Evolutionary conservation across 257 asterid species (phyloP).

Genomic region (Hygrophila difformis): DNA sequence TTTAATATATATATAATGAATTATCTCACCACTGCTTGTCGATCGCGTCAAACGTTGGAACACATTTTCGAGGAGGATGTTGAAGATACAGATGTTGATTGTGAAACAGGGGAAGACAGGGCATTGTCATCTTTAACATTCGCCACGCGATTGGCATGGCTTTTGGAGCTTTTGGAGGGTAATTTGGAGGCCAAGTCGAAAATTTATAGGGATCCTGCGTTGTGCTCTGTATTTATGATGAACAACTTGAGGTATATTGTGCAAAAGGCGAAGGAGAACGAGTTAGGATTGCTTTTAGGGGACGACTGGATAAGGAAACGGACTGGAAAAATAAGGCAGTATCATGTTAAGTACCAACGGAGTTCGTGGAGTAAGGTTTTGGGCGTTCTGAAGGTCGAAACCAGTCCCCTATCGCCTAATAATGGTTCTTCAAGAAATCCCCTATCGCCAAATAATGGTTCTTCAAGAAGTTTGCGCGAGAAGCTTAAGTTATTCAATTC

Average conservation of each 20-base stretch:
- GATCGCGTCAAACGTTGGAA: constrained; percentile 53
- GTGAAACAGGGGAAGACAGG: constrained; percentile 36
- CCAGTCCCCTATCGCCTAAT: constrained; percentile 30
- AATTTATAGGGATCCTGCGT: constrained; percentile 51
- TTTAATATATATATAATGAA: constrained; percentile 84
- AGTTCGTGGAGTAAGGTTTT: constrained; percentile 71
- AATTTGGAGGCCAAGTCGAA: constrained; percentile 73
- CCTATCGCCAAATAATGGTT: too few species aligned
- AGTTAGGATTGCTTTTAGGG: constrained; percentile 61
- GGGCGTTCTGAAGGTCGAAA: constrained; percentile 51
- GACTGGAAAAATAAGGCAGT: constrained; percentile 56
- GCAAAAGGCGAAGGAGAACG: constrained; percentile 66
- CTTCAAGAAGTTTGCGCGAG: constrained; percentile 52
- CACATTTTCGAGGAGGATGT: constrained; percentile 63
- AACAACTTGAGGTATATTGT: constrained; percentile 71
- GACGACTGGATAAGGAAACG: constrained; percentile 77
- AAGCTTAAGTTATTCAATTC: constrained; percentile 63
- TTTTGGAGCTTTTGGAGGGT: constrained; percentile 72
- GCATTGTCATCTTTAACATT: constrained; percentile 19
- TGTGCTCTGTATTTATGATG: constrained; percentile 79
- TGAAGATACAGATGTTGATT: constrained; percentile 22
- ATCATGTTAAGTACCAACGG: constrained; percentile 55
- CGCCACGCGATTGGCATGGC: constrained; percentile 52
- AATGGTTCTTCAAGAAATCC: too few species aligned
- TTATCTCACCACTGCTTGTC: constrained; percentile 73